A percentile compares a stretch with the other conserved stretches of the same genome.
Conservation (phyloP, 257 asterid genomes). For the Gynochthodes officinalis region DNA sequence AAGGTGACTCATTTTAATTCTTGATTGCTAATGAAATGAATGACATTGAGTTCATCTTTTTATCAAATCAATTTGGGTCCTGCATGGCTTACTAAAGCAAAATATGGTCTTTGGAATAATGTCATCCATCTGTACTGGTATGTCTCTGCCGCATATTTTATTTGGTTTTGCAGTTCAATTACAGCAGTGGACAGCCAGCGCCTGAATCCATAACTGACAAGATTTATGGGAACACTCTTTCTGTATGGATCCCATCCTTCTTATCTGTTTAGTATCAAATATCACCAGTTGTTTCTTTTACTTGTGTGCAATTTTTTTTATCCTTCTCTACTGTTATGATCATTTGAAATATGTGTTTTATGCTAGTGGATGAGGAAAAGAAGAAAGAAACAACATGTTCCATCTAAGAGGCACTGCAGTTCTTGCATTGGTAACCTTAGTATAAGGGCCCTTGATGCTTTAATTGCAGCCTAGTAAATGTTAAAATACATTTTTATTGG, state of each 20-base stretch:
- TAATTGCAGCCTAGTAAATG: no score
- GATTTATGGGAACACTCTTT: conserved; percentile 93
- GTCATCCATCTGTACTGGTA: conserved; percentile 2
- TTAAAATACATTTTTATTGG: neutral
- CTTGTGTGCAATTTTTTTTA: no score
- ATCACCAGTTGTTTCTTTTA: neutral
- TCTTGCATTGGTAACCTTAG: neutral
- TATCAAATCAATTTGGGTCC: neutral
- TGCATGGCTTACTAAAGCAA: neutral
- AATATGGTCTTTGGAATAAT: neutral
- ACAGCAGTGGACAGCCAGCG: conserved; percentile 99
- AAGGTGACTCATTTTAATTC: conserved; percentile 48
- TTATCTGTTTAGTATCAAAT: neutral
- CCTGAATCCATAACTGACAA: conserved; percentile 97
- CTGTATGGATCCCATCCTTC: conserved; percentile 53
- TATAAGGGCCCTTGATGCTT: neutral
- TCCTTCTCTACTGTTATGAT: neutral
- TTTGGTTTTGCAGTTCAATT: conserved; percentile 70
- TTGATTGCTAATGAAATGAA: neutral
- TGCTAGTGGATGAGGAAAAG: neutral
- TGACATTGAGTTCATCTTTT: neutral
- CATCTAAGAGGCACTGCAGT: neutral
- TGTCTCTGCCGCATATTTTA: conserved; percentile 1
- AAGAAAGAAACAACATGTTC: neutral
- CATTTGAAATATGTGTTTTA: neutral